Base-by-base conservation (phyloP, 1,284 basidiomycete species). In the Caloboletus inedulis region DNA sequence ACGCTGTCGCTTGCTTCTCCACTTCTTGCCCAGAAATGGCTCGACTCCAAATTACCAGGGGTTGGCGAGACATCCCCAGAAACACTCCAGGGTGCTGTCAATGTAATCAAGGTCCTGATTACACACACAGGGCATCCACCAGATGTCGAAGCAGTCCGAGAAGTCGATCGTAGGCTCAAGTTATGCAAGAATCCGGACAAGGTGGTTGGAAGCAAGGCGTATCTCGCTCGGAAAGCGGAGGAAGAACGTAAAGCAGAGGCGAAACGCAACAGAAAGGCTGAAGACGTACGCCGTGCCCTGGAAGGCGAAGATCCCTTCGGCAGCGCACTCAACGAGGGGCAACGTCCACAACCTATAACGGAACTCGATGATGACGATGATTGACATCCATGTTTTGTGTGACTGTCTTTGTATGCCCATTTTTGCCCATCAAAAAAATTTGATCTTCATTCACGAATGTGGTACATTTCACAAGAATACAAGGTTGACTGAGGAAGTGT, bases 101-200 rank as follows among this genome's bases (percentile, higher is more conserved):
- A 78, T 18, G 66, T 74, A 19, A 79, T 95, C 56, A 78, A 82
- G 59, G 62, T 61, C 5, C 66, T 87, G 62, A 84, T 95, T 41
- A 65, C 69, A 8, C 63, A 73, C 16, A 69, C 78, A n/a, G 84
- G 87, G n/a, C 72, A 75, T 29, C 75, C 79, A 23, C 83, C 91
- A 16, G 80, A 90, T 55, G 77, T 94, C n/a, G 91, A 91, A 56
- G 77, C 80, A 34, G 91, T 96, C 18, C 87, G 89, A 31, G 86
- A 90, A 63, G 85, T 97, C 5, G 95, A 98, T 68, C 81, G 87
- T 64, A 77, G 91, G 43, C 73, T 98, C 42, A 87, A 83, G 63
- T 64, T 87, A 37, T 97, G 94, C 74, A 90, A 92, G 65, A 97
- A 98, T 64, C 94, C 95, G 7, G 93, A 94, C 70, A 96, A 94